phyloP scores from a whole-genome alignment of 257 asterid species.

The Nicotiana tabacum region DNA sequence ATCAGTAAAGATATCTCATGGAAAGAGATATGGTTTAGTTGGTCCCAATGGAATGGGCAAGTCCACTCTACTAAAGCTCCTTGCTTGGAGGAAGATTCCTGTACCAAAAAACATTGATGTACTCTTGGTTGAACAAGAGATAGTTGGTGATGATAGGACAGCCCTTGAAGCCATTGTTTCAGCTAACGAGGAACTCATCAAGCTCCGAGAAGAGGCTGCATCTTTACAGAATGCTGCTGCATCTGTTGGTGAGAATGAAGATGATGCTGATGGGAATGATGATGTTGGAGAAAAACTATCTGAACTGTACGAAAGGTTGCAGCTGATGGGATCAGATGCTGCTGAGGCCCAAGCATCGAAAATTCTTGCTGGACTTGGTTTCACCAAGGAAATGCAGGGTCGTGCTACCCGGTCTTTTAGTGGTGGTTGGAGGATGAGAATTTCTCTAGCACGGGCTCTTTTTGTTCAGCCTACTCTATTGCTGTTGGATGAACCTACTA shows the following conservation, averaged over 20 bases:
- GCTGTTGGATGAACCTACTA: constrained; percentile 64
- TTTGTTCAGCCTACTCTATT: constrained; percentile 64
- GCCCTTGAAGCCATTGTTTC: constrained; percentile 30
- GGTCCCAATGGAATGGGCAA: constrained; percentile 76
- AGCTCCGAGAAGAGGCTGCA: constrained; percentile 50
- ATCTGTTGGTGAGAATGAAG: constrained; percentile 24
- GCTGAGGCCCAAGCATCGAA: constrained; percentile 72
- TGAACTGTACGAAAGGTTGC: constrained; percentile 53
- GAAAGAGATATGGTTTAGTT: constrained; percentile 60
- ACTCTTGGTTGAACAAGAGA: constrained; percentile 23
- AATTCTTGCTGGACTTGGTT: constrained; percentile 67
- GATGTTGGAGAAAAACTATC: constrained; percentile 52
- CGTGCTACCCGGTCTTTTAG: constrained; percentile 59
- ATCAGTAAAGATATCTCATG: constrained; percentile 54
- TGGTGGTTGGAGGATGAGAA: constrained; percentile 81
- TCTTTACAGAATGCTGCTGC: constrained; percentile 33
- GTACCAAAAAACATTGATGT: constrained; percentile 25
- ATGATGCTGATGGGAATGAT: constrained; percentile 31
- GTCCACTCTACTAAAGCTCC: constrained; percentile 37
- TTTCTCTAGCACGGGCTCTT: constrained; percentile 65
- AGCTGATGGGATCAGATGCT: constrained; percentile 67
- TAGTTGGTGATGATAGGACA: constrained; percentile 21
- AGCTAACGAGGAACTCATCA: constrained; percentile 57
- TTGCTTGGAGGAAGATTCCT: constrained; percentile 23
- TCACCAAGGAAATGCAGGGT: constrained; percentile 58